Conservation (phyloP, 176 grass and related monocot genomes). For the Dactylis glomerata region DNA sequence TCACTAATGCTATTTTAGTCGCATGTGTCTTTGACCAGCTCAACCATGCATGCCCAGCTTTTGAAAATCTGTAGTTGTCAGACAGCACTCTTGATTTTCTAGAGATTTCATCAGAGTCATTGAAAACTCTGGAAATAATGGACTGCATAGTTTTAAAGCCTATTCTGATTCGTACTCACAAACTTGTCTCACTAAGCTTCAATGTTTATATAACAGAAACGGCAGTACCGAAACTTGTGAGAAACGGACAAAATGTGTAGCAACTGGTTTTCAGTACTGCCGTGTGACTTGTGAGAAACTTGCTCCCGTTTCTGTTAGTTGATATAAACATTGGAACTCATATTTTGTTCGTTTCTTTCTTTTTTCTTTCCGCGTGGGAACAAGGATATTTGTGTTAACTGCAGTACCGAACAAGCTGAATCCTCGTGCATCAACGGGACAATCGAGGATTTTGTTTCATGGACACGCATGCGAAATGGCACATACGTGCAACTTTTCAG, state of each 20-base stretch:
- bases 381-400: background rate
- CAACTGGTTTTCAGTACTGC: background rate
- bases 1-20: background rate
- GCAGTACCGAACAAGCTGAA: background rate
- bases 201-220: too few species aligned
- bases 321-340: background rate
- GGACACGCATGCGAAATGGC: too few species aligned
- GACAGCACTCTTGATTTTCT: background rate
- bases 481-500: too few species aligned
- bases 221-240: too few species aligned
- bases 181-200: background rate
- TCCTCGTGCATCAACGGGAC: too few species aligned
- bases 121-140: conserved; percentile 7
- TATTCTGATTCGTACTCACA: background rate
- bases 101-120: background rate
- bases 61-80: conserved; percentile 11
- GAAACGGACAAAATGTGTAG: too few species aligned
- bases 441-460: too few species aligned
- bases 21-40: background rate
- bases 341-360: background rate
- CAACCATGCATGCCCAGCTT: background rate
- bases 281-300: background rate
- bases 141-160: background rate
- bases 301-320: background rate
- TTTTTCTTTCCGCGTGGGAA: background rate